Conservation (phyloP, 768 basidiomycete genomes). For the Mycena albidolilacea region DNA sequence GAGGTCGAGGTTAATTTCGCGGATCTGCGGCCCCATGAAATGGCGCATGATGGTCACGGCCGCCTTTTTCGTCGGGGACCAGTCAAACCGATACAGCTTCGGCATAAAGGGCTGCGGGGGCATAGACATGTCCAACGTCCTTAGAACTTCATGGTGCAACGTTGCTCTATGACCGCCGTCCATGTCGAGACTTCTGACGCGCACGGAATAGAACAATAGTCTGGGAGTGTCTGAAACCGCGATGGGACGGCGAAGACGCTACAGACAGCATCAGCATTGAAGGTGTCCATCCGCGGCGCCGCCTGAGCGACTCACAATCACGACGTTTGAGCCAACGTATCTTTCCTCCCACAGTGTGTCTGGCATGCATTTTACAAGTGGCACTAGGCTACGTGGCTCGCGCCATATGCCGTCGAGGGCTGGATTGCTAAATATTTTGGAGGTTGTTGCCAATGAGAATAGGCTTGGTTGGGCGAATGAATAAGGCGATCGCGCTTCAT, state of each 20-base stretch:
- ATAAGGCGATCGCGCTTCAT: neutral
- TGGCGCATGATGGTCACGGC: constrained; percentile 5
- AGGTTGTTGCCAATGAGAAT: constrained; percentile 12
- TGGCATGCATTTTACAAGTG: constrained; percentile 36
- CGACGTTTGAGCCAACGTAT: neutral
- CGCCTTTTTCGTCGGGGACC: constrained; percentile 3
- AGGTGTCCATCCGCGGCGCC: neutral
- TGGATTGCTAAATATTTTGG: constrained; percentile 20
- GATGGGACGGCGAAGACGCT: constrained; percentile 29
- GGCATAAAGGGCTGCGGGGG: constrained; percentile 23
- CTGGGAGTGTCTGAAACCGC: constrained; percentile 18
- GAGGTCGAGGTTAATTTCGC: constrained; percentile 1
- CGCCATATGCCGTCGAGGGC: constrained; percentile 27
- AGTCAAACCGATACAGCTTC: neutral
- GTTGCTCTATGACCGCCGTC: neutral
- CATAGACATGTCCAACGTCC: constrained; percentile 25
- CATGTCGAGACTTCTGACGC: constrained; percentile 7
- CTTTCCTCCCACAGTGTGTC: constrained; percentile 29
- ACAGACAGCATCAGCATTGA: neutral
- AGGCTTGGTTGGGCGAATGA: neutral
- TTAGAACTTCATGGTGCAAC: constrained; percentile 16
- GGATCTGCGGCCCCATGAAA: constrained; percentile 9
- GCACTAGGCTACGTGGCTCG: neutral
- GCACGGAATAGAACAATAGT: constrained; percentile 32
- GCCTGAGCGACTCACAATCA: constrained; percentile 13